Base-by-base conservation (phyloP, 192 early-diverging fungal species). In the Umbelopsis isabellina region DNA sequence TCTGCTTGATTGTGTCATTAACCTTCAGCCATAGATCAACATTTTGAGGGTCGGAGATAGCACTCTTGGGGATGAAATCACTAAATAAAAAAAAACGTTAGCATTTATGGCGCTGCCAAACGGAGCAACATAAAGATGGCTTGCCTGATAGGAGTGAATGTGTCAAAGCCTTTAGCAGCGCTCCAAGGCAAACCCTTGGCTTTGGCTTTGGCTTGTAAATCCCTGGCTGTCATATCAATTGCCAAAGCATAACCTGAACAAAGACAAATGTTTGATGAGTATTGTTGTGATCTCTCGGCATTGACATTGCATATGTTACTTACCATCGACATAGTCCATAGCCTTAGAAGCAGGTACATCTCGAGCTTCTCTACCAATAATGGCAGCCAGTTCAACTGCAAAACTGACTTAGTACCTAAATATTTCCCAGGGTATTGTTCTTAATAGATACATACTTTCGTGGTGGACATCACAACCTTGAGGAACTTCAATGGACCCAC, bases 161-260 rank as follows among this genome's bases (percentile, higher is more conserved):
- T 95, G 74, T 98, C 97, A 80, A 91, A 97, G 1, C 95, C 97
- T 83, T 98, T 98, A 37, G 97, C 89, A 1, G 87, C 82, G 22
- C 91, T 89, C 97, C 97, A 98, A 20, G 97, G 97, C 46, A 90
- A 80, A 1, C 95, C 93, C 16, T 77, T 81, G 72, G 90, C 87
- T 82, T 96, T 98, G 49, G 91, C 95, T 33, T 82, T 81, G 21
- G 92, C 78, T 69, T 87, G 97, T 49, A 97, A 52, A 72, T 97
- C 93, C 50, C 97, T 82, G 12, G 95, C 95, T 4, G 97, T 97
- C 87, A 95, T 86, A 75, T 98, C 97, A 71, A 98, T 85, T 3
- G 91, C 94, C 49, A 98, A 84, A 23, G 89, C 90, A 74, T 96
- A 97, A 2, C 93, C 86, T 75, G 45, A 45, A 49, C 7, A 49